Base-by-base conservation (phyloP, 495 filamentous ascomycete species). In the Aspergillus sclerotioniger region DNA sequence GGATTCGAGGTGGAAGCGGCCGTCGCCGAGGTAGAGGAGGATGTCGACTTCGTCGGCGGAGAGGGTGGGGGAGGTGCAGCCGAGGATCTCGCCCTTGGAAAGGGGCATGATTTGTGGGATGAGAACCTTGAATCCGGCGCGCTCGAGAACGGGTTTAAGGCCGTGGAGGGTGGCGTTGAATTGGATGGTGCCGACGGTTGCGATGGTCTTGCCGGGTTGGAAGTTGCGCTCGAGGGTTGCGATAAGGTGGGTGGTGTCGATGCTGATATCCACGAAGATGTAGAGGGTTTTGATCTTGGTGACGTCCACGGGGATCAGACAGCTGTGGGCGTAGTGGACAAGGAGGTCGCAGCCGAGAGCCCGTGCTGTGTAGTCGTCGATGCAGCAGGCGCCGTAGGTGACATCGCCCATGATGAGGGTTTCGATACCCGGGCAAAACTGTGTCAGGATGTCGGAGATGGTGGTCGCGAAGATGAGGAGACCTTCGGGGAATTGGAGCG, bases 351-450 rank as follows among this genome's bases (percentile, higher is more conserved):
- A 99, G 1, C 90, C 95, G 25, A 99, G 81, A 0, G 94, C 94
- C 17, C 94, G 84, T 0, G 94, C 94, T 0, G 94, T 98, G 74
- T 93, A 99, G 75, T 99, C 94, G 68, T 99, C 94, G 60, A 99
- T 97, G 67, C 94, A 99, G 77, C 94, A 99, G 3, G 94, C 94
- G 47, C 94, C 94, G 74, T 99, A 99, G 0, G 94, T 99, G 25
- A 99, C 94, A 63, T 99, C 94, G 51, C 95, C 94, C 94, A 99
- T 98, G 70, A 99, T 98, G 15, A 97, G 76, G 0, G 95, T 97
- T 65, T 93, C 88, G 41, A 85, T 87, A 3, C 90, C 91, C 0
- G 91, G 86, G 71, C 94, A 99, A 78, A 99, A 99, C 61, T 89
- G 86, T 10, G 90, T 91, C 33, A 99, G 78, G 72, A 98, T 99